These are phyloP conservation scores for Salix koriyanagi DNA, from an alignment of 345 rosid species.

Conservation along the genomic window DNA sequence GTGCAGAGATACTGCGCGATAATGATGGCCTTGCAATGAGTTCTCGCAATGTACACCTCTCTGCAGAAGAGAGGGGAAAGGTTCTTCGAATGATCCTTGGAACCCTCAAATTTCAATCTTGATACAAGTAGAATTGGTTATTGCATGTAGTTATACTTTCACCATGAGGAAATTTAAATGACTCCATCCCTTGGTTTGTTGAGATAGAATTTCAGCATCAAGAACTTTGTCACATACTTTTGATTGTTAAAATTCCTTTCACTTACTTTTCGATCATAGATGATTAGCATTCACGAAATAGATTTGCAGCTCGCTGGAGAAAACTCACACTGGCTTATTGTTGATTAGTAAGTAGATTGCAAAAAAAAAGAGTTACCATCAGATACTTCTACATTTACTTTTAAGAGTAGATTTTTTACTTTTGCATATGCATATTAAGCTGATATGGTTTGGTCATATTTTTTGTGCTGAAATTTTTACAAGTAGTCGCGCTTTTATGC, in stretches of 20 bases:
- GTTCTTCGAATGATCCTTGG: constrained; percentile 20
- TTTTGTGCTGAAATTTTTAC: too few relatives aligned
- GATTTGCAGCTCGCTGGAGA: background rate
- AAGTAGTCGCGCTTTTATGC: background rate
- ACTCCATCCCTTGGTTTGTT: background rate
- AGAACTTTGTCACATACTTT: background rate
- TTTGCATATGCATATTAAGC: background rate
- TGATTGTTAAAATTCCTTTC: background rate
- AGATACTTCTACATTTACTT: background rate
- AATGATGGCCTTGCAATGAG: constrained; percentile 82
- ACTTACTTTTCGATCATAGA: background rate
- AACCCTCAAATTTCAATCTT: background rate
- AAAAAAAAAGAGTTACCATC: background rate
- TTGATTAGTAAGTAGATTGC: background rate
- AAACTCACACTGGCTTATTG: background rate
- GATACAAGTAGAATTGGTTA: background rate
- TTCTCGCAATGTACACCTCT: constrained; percentile 77
- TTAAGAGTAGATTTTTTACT: background rate
- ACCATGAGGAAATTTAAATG: background rate
- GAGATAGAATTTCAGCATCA: background rate
- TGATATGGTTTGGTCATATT: too few relatives aligned
- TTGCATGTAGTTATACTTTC: background rate
- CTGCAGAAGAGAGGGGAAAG: constrained; percentile 61
- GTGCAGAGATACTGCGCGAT: constrained; percentile 67
- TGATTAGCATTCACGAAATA: background rate